These are phyloP conservation scores for Thermomucor indicae-seudaticae DNA, from an alignment of 371 early-diverging fungal genomes.

Conservation along the genomic window DNA sequence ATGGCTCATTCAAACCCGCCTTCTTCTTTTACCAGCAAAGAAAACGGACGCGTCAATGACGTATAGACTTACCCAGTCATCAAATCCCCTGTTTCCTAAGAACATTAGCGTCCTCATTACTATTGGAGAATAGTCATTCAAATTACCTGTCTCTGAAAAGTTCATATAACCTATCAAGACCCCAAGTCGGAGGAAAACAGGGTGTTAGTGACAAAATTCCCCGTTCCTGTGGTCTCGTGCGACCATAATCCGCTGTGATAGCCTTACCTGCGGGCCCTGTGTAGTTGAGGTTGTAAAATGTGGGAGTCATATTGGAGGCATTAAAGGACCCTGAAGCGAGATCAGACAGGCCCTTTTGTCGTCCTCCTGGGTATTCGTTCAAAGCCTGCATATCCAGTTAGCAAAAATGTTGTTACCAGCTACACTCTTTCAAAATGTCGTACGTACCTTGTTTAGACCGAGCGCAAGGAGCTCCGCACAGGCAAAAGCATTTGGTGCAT, in stretches of 20 bases:
- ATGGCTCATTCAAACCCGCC: too few relatives aligned
- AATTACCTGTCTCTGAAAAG: conserved; percentile 13
- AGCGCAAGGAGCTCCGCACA: conserved; percentile 34
- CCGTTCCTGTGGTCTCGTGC: background rate
- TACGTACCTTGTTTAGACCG: conserved; percentile 30
- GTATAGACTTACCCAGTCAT: conserved; percentile 9
- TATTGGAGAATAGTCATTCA: background rate
- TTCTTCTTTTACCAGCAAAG: too few relatives aligned
- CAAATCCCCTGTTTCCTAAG: conserved; percentile 13
- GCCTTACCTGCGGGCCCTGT: conserved; percentile 42
- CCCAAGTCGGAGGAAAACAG: background rate
- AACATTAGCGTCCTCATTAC: conserved; percentile 1
- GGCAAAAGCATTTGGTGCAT: conserved; percentile 36
- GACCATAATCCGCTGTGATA: conserved; percentile 1
- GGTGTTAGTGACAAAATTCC: background rate
- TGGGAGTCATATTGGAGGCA: conserved; percentile 30
- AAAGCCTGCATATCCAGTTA: conserved; percentile 18
- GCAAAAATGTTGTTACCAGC: background rate
- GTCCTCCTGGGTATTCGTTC: conserved; percentile 31
- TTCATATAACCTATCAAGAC: conserved; percentile 7
- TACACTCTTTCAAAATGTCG: background rate
- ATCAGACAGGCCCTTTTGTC: conserved; percentile 23
- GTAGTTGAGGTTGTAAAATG: conserved; percentile 34
- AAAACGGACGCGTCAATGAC: background rate
- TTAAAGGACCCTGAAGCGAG: conserved; percentile 19